Conservation (phyloP, 2,329 filamentous ascomycete genomes). For the Monilinia fructigena region DNA sequence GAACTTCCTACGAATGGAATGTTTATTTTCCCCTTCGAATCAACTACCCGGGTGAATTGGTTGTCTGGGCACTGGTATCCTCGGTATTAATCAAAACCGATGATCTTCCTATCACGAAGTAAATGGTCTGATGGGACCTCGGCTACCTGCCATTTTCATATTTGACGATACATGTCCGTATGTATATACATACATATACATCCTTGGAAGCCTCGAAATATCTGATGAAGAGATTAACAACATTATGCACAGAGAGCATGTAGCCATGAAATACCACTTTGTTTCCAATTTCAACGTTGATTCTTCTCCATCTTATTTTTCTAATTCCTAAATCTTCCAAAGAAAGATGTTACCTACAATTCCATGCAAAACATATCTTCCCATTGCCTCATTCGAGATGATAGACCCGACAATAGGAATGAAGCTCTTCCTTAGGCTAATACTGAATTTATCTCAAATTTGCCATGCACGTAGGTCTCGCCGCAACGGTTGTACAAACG, state of each 20-base stretch:
- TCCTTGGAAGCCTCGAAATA: neutral
- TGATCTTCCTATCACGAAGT: neutral
- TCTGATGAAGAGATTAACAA: neutral
- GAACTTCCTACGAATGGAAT: neutral
- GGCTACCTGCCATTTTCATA: slow-evolving; percentile 2
- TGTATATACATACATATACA: neutral
- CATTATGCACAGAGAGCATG: neutral
- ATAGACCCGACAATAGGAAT: slow-evolving; percentile 3
- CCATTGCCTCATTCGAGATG: neutral
- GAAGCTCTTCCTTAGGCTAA: slow-evolving; percentile 1
- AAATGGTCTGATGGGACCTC: neutral
- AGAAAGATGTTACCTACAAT: neutral
- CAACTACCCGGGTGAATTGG: neutral
- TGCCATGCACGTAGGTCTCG: slow-evolving; percentile 1
- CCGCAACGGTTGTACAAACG: neutral
- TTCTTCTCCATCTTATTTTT: neutral
- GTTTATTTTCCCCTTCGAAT: neutral
- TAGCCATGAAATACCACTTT: no score
- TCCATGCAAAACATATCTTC: neutral
- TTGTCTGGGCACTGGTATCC: neutral
- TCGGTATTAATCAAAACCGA: neutral
- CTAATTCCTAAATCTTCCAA: no score
- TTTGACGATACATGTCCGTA: neutral
- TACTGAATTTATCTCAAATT: neutral
- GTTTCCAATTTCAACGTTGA: neutral